Evolutionary conservation across 2,329 filamentous ascomycete species (phyloP), one percentile per base, ranked within the genome.

Genomic region (Aureobasidium sp.): DNA sequence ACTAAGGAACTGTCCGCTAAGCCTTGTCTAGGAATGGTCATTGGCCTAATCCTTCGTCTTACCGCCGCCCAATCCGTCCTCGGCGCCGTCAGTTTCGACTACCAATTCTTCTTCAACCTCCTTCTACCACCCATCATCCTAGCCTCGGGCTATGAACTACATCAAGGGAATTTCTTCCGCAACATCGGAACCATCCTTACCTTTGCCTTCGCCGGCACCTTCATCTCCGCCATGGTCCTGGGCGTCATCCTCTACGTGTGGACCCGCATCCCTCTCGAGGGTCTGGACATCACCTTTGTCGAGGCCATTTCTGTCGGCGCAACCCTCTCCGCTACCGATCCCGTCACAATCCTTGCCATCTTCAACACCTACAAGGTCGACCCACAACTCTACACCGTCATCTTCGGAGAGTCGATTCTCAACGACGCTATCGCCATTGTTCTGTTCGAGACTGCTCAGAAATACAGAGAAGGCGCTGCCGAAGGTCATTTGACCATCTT

Each of bases 361-460:
- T 99, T 99, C 83, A 97, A 96, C 74, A 89, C 94, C 1, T 99
- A 97, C 83, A 97, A 97, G 76, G 94, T 99, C 68, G 94, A 99
- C 69, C 94, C 94, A 2, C 97, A 97, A 76, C 83, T 99, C 19
- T 99, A 99, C 77, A 99, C 94, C 31, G 86, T 99, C 72, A 99
- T 99, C 66, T 99, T 99, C 73, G 94, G 94, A 71, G 94, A 99
- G 76, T 95, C 93, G 8, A 97, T 99, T 63, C 79, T 99, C 60
- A 99, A 99, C 73, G 94, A 99, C 77, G 94, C 94, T 46, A 93
- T 99, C 70, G 94, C 94, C 65, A 99, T 99, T 73, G 94, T 99
- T 70, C 84, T 99, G 67, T 99, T 99, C 75, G 93, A 99, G 77
- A 96, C 94, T 4, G 94, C 94, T 11, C 93, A 96, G 73, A 88